A percentile compares a stretch with the other conserved stretches of the same genome.
Evolutionary conservation across 129 eudicot genomes (phyloP).

Genomic region (Rutidosis leptorrhynchoides): DNA sequence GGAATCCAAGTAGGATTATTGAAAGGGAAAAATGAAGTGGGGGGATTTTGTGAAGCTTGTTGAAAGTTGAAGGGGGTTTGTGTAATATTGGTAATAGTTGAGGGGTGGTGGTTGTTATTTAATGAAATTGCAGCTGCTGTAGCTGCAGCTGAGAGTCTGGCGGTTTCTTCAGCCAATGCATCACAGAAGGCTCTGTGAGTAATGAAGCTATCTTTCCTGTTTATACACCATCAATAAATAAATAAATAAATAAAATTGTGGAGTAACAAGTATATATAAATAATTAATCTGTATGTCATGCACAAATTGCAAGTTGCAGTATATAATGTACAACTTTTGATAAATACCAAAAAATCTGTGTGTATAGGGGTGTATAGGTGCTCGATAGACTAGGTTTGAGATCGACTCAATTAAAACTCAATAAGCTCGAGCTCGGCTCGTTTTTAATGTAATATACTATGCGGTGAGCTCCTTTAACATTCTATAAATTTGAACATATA

Average conservation of each 20-base stretch:
- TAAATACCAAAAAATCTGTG: no score
- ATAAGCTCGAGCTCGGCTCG: no score
- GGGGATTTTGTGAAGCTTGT: slow-evolving; percentile 38
- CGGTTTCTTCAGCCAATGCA: slow-evolving; percentile 91
- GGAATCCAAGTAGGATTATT: slow-evolving; percentile 53
- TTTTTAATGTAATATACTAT: no score
- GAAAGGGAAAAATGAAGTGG: slow-evolving; percentile 29
- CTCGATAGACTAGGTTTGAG: no score
- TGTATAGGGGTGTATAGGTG: no score
- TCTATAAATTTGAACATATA: no score
- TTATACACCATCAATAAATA: slow-evolving; percentile 20
- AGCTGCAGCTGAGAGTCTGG: slow-evolving; percentile 58
- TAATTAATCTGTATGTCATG: slow-evolving; percentile 8
- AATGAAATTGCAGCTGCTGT: slow-evolving; percentile 27
- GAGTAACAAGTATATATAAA: neutral
- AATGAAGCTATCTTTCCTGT: slow-evolving; percentile 76
- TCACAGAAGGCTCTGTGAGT: slow-evolving; percentile 83
- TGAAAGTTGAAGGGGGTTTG: slow-evolving; percentile 30
- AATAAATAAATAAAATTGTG: no score
- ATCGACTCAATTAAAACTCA: no score
- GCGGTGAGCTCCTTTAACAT: no score
- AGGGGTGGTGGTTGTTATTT: slow-evolving; percentile 26
- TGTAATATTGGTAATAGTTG: slow-evolving; percentile 24
- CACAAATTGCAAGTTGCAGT: neutral
- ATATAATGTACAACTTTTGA: no score